A percentile compares a stretch with the other conserved stretches of the same genome.
These are phyloP conservation scores for Ustilago shanxiensis DNA, from an alignment of 1,284 basidiomycete genomes.

Conservation along the genomic window DNA sequence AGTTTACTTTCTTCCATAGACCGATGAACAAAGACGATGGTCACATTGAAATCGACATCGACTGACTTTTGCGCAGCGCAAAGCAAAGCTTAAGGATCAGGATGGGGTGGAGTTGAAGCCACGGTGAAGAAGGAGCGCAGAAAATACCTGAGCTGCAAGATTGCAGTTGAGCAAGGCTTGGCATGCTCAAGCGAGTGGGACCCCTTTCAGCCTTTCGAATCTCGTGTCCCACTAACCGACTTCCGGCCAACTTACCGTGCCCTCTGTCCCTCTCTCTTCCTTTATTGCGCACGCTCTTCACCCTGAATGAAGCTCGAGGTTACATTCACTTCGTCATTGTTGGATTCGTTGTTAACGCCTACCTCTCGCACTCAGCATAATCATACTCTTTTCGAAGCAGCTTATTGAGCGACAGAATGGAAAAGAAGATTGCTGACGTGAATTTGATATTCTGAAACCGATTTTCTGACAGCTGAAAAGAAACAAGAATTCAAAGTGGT, in stretches of 20 bases:
- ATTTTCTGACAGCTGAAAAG: constrained; percentile 4
- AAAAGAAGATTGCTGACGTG: neutral
- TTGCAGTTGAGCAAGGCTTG: constrained; percentile 5
- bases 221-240: neutral
- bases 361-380: neutral
- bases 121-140: neutral
- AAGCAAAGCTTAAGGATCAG: neutral
- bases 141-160: constrained; percentile 5
- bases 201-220: constrained; percentile 1
- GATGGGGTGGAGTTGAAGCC: too few species aligned
- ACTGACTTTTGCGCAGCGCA: too few species aligned
- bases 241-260: constrained; percentile 1
- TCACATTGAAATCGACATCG: neutral
- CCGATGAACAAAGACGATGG: neutral
- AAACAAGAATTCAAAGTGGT: neutral
- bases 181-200: constrained; percentile 12
- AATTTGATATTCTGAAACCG: constrained; percentile 4
- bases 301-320: too few species aligned
- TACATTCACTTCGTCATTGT: neutral
- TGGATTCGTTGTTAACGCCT: neutral
- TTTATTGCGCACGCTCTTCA: too few species aligned
- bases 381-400: neutral
- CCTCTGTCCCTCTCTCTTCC: neutral
- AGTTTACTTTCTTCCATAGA: neutral
- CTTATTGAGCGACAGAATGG: neutral